Evolutionary conservation across 2,329 filamentous ascomycete genomes (phyloP).

Genomic region (Emergomyces pasteurianus): DNA sequence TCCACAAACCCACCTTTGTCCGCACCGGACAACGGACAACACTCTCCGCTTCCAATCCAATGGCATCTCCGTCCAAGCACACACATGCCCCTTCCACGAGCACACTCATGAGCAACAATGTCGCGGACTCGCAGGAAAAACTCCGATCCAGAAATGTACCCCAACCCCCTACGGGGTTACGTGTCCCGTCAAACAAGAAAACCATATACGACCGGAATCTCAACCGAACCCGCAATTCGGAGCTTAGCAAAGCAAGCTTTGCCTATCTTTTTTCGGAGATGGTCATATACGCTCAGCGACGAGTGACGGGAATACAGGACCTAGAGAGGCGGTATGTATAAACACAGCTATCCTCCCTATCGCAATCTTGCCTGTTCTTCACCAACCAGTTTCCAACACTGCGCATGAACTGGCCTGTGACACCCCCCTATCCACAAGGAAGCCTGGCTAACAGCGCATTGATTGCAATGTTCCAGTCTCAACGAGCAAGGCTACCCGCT

Average conservation of each 20-base stretch:
- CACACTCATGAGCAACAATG: slow-evolving; percentile 2
- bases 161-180: slow-evolving; percentile 47
- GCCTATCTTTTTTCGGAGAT: slow-evolving; percentile 95
- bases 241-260: slow-evolving; percentile 87
- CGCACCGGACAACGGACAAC: not conserved
- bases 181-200: slow-evolving; percentile 85
- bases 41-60: not conserved
- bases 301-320: slow-evolving; percentile 86
- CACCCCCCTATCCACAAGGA: not conserved
- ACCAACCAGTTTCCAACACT: not conserved
- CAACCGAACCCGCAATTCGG: slow-evolving; percentile 76
- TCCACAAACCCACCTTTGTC: not conserved
- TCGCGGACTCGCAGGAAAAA: slow-evolving; percentile 7
- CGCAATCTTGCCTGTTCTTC: not conserved
- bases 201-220: slow-evolving; percentile 95
- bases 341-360: not conserved
- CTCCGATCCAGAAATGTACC: slow-evolving; percentile 13
- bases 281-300: slow-evolving; percentile 84
- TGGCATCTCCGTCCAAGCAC: slow-evolving; percentile 8
- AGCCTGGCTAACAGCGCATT: not conserved
- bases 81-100: slow-evolving; percentile 10
- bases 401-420: not conserved
- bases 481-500: slow-evolving; percentile 89
- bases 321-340: slow-evolving; percentile 65
- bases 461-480: slow-evolving; percentile 58